phyloP scores from a whole-genome alignment of 495 filamentous ascomycete species.

The Talaromyces ruber region DNA sequence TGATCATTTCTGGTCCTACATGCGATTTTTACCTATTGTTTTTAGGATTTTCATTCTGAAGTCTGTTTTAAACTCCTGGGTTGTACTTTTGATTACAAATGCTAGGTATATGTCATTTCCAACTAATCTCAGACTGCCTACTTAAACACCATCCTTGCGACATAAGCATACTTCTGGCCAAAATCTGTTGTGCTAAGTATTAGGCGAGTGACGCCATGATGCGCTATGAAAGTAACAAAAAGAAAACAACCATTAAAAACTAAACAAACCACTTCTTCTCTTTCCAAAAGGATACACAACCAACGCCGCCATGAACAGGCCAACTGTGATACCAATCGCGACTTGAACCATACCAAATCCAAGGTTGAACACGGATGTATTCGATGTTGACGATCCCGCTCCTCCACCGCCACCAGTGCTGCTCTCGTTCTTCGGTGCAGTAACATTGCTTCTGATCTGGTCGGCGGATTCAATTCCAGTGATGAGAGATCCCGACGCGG shows the following conservation, averaged over 20 bases:
- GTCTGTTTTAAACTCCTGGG: too few species aligned
- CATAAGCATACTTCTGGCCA: neutral
- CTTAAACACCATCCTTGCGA: neutral
- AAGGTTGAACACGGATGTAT: slow-evolving; percentile 21
- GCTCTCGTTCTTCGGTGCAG: slow-evolving; percentile 15
- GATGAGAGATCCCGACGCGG: slow-evolving; percentile 71
- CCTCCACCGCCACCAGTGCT: neutral
- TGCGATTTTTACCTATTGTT: neutral
- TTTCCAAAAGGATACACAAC: slow-evolving; percentile 77
- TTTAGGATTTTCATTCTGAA: too few species aligned
- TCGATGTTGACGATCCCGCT: neutral
- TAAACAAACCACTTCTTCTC: slow-evolving; percentile 66
- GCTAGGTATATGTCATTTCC: neutral
- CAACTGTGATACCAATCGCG: slow-evolving; percentile 74
- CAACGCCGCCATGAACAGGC: slow-evolving; percentile 64
- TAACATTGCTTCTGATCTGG: slow-evolving; percentile 49
- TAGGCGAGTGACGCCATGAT: neutral
- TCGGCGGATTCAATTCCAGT: slow-evolving; percentile 68
- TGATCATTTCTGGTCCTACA: neutral
- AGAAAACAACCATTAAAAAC: slow-evolving; percentile 31
- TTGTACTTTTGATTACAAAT: too few species aligned
- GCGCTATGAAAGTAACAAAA: neutral
- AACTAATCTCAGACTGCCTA: neutral
- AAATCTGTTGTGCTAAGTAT: neutral
- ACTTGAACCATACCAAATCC: slow-evolving; percentile 69